Conservation (phyloP, 2,329 filamentous ascomycete species). For the Sclerotinia trifoliorum region DNA sequence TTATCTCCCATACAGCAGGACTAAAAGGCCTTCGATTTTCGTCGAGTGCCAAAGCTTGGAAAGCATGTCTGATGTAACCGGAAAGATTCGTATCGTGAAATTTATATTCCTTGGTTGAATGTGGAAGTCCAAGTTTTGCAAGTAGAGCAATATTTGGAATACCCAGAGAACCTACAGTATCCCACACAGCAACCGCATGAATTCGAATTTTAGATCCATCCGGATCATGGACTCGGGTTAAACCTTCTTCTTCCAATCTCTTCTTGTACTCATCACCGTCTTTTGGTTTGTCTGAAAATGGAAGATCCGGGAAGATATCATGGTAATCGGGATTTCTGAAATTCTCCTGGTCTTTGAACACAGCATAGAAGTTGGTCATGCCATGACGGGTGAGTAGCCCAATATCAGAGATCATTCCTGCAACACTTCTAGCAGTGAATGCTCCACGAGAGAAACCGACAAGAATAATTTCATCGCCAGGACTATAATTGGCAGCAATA, state of each 20-base stretch:
- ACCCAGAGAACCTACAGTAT: conserved; percentile 44
- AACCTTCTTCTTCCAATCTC: conserved; percentile 41
- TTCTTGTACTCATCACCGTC: conserved; percentile 39
- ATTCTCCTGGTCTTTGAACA: conserved; percentile 42
- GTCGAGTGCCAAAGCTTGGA: conserved; percentile 52
- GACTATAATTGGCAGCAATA: conserved; percentile 44
- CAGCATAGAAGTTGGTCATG: conserved; percentile 45
- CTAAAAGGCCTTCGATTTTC: conserved; percentile 46
- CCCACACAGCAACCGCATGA: conserved; percentile 50
- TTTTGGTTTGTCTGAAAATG: conserved; percentile 36
- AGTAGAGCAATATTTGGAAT: conserved; percentile 46
- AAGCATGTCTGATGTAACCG: conserved; percentile 47
- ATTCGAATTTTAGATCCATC: conserved; percentile 43
- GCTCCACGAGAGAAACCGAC: conserved; percentile 46
- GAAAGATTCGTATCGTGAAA: conserved; percentile 48
- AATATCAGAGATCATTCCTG: conserved; percentile 38
- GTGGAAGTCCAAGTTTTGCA: conserved; percentile 39
- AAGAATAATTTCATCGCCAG: conserved; percentile 44
- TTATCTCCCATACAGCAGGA: conserved; percentile 44
- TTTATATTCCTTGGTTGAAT: conserved; percentile 41
- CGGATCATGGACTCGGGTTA: conserved; percentile 43
- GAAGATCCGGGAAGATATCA: conserved; percentile 37
- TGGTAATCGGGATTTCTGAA: conserved; percentile 41
- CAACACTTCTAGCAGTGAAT: conserved; percentile 44
- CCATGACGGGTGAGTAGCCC: conserved; percentile 45